phyloP scores from a whole-genome alignment of 371 early-diverging fungal species.

The Furculomyces boomerangus region DNA sequence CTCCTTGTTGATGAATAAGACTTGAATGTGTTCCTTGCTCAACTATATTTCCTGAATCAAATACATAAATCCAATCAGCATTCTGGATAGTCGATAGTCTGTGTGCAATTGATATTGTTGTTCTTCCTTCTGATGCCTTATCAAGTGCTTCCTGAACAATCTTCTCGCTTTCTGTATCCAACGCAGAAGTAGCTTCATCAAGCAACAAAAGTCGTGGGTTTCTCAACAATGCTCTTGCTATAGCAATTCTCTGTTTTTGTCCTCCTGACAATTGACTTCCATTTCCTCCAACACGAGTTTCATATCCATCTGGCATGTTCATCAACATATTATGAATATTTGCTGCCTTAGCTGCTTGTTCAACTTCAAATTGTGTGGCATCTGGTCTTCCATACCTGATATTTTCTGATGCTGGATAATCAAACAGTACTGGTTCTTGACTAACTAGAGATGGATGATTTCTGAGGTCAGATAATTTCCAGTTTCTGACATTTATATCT shows the following conservation, averaged over 20 bases:
- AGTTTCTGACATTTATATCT: conserved; percentile 38
- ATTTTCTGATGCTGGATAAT: conserved; percentile 28
- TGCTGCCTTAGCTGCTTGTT: conserved; percentile 26
- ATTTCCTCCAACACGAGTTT: conserved; percentile 46
- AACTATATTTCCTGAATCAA: conserved; percentile 52
- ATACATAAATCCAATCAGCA: conserved; percentile 58
- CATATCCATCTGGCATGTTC: conserved; percentile 50
- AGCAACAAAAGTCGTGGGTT: conserved; percentile 39
- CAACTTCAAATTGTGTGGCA: conserved; percentile 23
- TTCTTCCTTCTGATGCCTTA: conserved; percentile 27
- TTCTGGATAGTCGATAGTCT: conserved; percentile 48
- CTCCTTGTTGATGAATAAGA: conserved; percentile 28
- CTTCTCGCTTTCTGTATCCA: conserved; percentile 22
- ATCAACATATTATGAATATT: conserved; percentile 50
- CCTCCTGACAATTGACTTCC: conserved; percentile 60
- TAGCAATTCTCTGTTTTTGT: conserved; percentile 67
- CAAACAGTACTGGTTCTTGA: conserved; percentile 47
- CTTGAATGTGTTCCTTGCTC: conserved; percentile 71
- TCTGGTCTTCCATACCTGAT: conserved; percentile 18
- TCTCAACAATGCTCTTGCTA: conserved; percentile 66
- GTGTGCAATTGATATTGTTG: conserved; percentile 36
- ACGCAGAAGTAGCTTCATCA: conserved; percentile 29
- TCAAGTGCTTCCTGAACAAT: conserved; percentile 27
- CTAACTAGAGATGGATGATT: conserved; percentile 60
- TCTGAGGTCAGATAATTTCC: conserved; percentile 51